A percentile compares a stretch with the other conserved stretches of the same genome.
phyloP scores from a whole-genome alignment of 148 eudicot genomes.

The Cornus florida region DNA sequence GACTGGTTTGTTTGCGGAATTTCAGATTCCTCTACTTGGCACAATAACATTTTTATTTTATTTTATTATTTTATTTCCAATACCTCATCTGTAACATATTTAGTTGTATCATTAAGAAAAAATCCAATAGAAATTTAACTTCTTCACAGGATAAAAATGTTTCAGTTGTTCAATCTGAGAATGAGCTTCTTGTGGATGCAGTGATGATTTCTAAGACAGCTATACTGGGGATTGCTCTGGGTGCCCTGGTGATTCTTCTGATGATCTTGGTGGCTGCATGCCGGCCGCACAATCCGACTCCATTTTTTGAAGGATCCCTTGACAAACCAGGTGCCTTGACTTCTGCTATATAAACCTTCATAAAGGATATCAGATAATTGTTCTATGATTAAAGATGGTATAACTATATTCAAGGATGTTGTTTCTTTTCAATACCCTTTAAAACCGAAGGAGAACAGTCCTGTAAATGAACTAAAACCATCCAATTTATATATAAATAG shows the following conservation, averaged over 20 bases:
- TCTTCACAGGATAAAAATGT: neutral
- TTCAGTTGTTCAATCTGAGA: neutral
- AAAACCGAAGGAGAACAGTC: too few species aligned
- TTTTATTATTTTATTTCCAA: neutral
- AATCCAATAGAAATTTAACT: neutral
- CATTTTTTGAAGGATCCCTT: conserved; percentile 63
- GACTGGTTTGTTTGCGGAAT: neutral
- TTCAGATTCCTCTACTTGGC: neutral
- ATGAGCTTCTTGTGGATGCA: conserved; percentile 27
- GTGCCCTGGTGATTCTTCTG: conserved; percentile 85
- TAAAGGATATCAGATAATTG: neutral
- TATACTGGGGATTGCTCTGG: conserved; percentile 86
- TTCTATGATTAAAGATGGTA: neutral
- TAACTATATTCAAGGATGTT: neutral
- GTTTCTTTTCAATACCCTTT: too few species aligned
- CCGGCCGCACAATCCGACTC: conserved; percentile 64
- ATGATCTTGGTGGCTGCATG: conserved; percentile 81
- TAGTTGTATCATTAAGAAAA: too few species aligned
- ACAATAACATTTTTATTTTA: neutral
- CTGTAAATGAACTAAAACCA: too few species aligned
- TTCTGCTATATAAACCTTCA: neutral
- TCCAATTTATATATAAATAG: too few species aligned
- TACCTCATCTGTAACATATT: neutral
- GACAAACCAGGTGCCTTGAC: conserved; percentile 76
- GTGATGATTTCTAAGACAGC: conserved; percentile 80